Conservation (phyloP, 2,329 filamentous ascomycete genomes). For the Sclerotinia borealis region DNA sequence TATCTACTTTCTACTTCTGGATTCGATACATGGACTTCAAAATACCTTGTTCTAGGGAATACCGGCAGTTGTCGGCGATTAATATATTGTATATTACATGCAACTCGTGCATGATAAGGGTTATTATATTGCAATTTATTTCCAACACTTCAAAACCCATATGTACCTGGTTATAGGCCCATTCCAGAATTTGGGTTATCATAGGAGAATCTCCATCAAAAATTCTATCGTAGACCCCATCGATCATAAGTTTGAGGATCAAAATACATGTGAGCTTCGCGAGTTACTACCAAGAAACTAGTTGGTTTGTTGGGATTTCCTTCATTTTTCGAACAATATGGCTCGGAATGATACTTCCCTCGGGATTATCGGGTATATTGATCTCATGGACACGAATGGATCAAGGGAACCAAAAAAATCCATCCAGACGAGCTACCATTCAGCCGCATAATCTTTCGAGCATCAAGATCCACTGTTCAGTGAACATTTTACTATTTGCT, state of each 20-base stretch:
- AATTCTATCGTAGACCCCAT: background rate
- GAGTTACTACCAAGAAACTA: background rate
- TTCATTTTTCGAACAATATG: background rate
- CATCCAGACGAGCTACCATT: background rate
- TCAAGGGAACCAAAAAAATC: background rate
- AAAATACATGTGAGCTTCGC: background rate
- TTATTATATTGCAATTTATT: constrained; percentile 14
- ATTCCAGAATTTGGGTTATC: constrained; percentile 13
- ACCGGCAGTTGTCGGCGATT: constrained; percentile 14
- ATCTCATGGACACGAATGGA: background rate
- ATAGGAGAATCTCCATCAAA: background rate
- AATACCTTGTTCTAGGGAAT: background rate
- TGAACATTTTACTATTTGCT: constrained; percentile 2
- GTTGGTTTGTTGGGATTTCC: background rate
- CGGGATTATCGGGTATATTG: constrained; percentile 9
- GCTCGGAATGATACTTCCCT: background rate
- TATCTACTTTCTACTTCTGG: constrained; percentile 8
- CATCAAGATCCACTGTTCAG: constrained; percentile 6
- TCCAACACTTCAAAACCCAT: constrained; percentile 10
- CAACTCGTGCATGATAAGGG: constrained; percentile 10
- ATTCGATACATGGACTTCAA: background rate
- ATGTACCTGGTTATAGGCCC: constrained; percentile 15
- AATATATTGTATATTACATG: constrained; percentile 15
- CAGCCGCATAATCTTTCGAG: background rate
- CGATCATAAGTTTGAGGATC: background rate